Conservation (phyloP, 805 yeast species). For the Yamadazyma sp. region DNA sequence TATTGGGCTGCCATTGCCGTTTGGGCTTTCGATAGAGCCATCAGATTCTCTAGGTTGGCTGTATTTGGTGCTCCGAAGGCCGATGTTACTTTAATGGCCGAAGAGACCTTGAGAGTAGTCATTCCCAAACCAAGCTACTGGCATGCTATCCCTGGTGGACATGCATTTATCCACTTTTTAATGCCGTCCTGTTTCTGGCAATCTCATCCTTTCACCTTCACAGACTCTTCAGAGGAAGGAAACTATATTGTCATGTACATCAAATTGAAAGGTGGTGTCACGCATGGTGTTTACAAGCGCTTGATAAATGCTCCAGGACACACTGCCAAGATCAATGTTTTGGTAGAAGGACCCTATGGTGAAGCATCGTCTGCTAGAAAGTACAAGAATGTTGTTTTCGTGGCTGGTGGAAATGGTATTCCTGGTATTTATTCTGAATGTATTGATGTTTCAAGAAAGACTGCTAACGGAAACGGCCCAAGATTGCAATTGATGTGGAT, state of each 20-base stretch:
- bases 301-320: conserved; percentile 27
- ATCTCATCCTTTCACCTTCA: conserved; percentile 44
- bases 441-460: conserved; percentile 24
- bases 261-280: conserved; percentile 54
- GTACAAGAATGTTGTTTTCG: conserved; percentile 54
- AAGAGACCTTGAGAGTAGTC: conserved; percentile 38
- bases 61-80: conserved; percentile 36
- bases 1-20: conserved; percentile 35
- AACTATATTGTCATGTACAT: conserved; percentile 30
- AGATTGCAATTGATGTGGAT: conserved; percentile 59
- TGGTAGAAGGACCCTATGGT: conserved; percentile 67
- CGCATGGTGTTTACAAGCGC: conserved; percentile 33
- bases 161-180: conserved; percentile 40
- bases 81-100: conserved; percentile 33
- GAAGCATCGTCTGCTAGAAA: conserved; percentile 46
- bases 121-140: conserved; percentile 39
- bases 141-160: conserved; percentile 42
- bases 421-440: conserved; percentile 55
- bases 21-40: conserved; percentile 38
- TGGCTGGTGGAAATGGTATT: conserved; percentile 78
- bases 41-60: conserved; percentile 31
- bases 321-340: conserved; percentile 24
- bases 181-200: conserved; percentile 41
- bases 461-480: conserved; percentile 21
- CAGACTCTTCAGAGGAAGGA: conserved; percentile 25